A percentile compares a stretch with the other conserved stretches of the same genome.
Conservation (phyloP, 2,329 filamentous ascomycete species). For the Penicillium sp. region DNA sequence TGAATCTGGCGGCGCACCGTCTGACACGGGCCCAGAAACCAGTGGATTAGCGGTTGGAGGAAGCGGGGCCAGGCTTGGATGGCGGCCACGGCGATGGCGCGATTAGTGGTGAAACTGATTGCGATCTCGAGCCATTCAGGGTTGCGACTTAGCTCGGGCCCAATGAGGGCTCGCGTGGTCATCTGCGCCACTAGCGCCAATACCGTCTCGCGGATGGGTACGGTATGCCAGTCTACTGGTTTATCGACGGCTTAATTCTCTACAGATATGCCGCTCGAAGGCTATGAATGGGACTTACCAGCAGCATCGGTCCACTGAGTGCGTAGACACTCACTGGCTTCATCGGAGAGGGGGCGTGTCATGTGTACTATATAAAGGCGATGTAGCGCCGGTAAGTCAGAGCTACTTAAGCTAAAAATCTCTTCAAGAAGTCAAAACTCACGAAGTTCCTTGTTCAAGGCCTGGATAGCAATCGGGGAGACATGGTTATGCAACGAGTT, state of each 20-base stretch:
- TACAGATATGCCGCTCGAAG: too few species aligned
- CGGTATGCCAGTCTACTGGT: background rate
- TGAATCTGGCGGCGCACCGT: background rate
- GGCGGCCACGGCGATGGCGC: background rate
- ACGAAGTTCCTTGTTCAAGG: background rate
- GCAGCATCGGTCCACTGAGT: too few species aligned
- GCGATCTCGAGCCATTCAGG: background rate
- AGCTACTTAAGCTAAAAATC: too few species aligned
- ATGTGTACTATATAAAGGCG: background rate
- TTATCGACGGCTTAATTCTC: too few species aligned
- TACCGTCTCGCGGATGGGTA: background rate
- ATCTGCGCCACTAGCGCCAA: background rate
- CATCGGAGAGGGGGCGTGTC: background rate
- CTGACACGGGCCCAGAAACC: background rate
- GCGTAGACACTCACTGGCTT: background rate
- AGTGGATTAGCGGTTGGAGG: background rate
- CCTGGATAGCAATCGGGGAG: background rate
- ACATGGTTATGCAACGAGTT: background rate
- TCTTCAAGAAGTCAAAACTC: too few species aligned
- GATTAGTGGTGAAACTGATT: background rate
- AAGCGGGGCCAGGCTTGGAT: background rate
- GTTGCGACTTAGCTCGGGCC: background rate
- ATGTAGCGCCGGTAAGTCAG: too few species aligned
- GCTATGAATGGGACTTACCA: too few species aligned
- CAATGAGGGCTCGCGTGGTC: background rate